Conservation (phyloP, 768 basidiomycete genomes). For the Nidularia pulvinata region DNA sequence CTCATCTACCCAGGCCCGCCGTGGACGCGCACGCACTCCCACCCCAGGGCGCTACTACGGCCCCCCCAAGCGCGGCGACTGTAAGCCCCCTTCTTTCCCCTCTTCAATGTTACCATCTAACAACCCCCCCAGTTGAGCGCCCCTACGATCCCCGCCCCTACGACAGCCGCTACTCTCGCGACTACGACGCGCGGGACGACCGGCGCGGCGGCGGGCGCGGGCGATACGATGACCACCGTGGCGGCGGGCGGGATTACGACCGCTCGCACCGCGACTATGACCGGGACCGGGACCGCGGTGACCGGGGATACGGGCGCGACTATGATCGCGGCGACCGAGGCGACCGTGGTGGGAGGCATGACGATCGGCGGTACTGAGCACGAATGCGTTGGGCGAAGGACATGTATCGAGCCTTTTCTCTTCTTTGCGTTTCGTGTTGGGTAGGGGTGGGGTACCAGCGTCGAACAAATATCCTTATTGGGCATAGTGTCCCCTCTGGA, state of each 20-base stretch:
- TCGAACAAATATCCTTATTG: no score
- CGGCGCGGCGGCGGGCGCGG: constrained; percentile 46
- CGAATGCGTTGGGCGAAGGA: no score
- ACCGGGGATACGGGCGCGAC: neutral
- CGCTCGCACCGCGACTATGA: constrained; percentile 35
- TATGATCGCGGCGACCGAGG: neutral
- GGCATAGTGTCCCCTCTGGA: no score
- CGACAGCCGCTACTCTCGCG: constrained; percentile 82
- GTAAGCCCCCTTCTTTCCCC: constrained; percentile 31
- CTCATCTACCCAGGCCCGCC: constrained; percentile 61
- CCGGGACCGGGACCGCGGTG: constrained; percentile 16
- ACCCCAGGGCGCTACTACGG: constrained; percentile 97
- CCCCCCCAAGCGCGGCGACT: constrained; percentile 78
- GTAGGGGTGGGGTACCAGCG: no score
- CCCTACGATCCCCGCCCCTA: constrained; percentile 93
- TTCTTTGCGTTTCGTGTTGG: no score
- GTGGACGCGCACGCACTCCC: constrained; percentile 87
- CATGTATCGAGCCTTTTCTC: no score
- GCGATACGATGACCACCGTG: constrained; percentile 44
- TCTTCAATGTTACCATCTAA: neutral
- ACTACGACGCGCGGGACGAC: constrained; percentile 58
- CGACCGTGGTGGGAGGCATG: no score
- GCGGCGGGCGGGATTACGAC: constrained; percentile 47
- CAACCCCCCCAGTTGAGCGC: constrained; percentile 56
- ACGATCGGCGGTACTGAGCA: no score